These are phyloP conservation scores for Irpex sp. DNA, from an alignment of 1,284 basidiomycete species.

Conservation along the genomic window DNA sequence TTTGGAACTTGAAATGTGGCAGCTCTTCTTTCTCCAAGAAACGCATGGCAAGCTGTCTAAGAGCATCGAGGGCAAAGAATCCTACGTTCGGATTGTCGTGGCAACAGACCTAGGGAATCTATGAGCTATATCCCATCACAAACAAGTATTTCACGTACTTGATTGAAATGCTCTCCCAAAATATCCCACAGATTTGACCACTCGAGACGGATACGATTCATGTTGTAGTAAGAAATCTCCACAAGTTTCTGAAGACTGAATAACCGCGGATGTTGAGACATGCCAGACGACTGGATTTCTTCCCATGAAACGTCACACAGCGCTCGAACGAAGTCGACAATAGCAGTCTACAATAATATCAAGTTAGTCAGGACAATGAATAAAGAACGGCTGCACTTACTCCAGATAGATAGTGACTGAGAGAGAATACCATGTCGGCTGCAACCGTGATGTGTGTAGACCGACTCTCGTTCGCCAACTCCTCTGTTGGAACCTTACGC, in stretches of 20 bases:
- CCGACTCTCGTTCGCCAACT: slow-evolving; percentile 93
- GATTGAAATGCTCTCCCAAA: slow-evolving; percentile 97
- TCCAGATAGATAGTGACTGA: slow-evolving; percentile 90
- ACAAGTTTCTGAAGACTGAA: slow-evolving; percentile 99
- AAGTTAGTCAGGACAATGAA: slow-evolving; percentile 11
- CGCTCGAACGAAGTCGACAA: slow-evolving; percentile 96
- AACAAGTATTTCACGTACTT: slow-evolving; percentile 44
- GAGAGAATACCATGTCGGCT: slow-evolving; percentile 98
- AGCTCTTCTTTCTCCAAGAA: slow-evolving; percentile 99
- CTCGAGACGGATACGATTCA: slow-evolving; percentile 96
- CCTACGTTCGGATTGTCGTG: slow-evolving; percentile 97
- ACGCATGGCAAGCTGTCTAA: slow-evolving; percentile 97
- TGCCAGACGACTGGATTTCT: slow-evolving; percentile 95
- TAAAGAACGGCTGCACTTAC: slow-evolving; percentile 42
- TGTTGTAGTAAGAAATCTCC: slow-evolving; percentile 99
- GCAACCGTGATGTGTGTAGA: slow-evolving; percentile 98
- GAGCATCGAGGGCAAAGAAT: slow-evolving; percentile 94
- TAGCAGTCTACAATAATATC: slow-evolving; percentile 68
- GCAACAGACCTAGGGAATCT: slow-evolving; percentile 78
- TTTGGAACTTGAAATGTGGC: slow-evolving; percentile 98
- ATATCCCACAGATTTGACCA: slow-evolving; percentile 99
- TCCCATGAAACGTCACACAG: slow-evolving; percentile 98
- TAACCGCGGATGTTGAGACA: slow-evolving; percentile 88
- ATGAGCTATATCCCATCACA: not conserved
- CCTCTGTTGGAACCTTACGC: slow-evolving; percentile 79